phyloP scores from a whole-genome alignment of 306 rosid genomes.

The Hippophae rhamnoides region DNA sequence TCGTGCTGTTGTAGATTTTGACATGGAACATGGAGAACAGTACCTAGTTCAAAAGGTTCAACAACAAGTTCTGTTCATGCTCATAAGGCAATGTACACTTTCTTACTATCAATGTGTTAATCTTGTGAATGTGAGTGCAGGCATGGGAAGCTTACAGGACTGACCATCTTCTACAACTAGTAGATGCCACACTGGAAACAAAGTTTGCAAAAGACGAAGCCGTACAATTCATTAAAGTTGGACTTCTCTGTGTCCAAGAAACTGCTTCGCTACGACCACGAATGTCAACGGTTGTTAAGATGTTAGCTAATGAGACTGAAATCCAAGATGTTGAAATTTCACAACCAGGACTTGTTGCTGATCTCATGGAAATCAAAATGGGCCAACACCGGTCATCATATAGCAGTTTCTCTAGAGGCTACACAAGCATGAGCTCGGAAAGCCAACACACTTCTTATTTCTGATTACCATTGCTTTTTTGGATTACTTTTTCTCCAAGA shows the following conservation, averaged over 20 bases:
- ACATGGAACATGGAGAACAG: conserved; percentile 44
- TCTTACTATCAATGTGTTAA: background rate
- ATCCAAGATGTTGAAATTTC: conserved; percentile 35
- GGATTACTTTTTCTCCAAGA: background rate
- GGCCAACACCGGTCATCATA: conserved; percentile 21
- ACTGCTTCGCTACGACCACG: conserved; percentile 47
- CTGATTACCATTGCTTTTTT: conserved; percentile 1
- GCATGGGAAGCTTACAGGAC: conserved; percentile 60
- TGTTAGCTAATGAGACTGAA: conserved; percentile 28
- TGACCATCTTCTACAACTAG: conserved; percentile 30
- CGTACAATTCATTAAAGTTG: conserved; percentile 54
- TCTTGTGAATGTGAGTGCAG: conserved; percentile 28
- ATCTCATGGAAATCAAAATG: conserved; percentile 59
- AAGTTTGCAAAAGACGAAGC: conserved; percentile 41
- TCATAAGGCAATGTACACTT: too few species aligned
- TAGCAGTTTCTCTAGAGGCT: conserved; percentile 26
- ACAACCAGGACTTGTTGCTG: conserved; percentile 65
- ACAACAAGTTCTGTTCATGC: background rate
- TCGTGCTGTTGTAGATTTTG: conserved; percentile 42
- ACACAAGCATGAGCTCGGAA: conserved; percentile 19
- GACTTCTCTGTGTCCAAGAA: conserved; percentile 83
- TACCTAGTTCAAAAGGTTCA: conserved; percentile 81
- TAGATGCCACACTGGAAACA: conserved; percentile 46
- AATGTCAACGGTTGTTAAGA: conserved; percentile 45
- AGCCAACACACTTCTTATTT: conserved; percentile 12